Conservation (phyloP, 176 grass and related monocot species). For the Lolium multiflorum region DNA sequence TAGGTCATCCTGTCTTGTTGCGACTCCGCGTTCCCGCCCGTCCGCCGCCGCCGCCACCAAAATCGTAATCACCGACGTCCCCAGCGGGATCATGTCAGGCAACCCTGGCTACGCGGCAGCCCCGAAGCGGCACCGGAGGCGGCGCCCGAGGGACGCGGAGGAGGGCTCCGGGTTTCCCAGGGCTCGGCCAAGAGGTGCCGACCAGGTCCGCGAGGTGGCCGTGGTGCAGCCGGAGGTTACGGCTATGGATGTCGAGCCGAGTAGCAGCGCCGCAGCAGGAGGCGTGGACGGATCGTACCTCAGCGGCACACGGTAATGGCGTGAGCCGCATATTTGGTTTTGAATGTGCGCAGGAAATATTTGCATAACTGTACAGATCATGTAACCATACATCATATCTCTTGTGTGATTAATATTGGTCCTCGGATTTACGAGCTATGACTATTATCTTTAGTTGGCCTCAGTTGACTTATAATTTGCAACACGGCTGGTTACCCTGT, state of each 20-base stretch:
- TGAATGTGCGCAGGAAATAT: neutral
- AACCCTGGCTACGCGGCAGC: constrained; percentile 1
- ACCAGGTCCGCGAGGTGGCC: neutral
- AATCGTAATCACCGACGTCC: constrained; percentile 23
- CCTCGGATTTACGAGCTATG: neutral
- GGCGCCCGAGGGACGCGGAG: constrained; percentile 42
- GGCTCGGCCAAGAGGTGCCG: neutral
- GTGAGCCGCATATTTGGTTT: constrained; percentile 12
- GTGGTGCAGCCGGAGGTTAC: constrained; percentile 25
- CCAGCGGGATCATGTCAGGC: constrained; percentile 39
- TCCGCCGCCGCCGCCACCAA: constrained; percentile 8
- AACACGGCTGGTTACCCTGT: neutral
- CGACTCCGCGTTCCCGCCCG: constrained; percentile 5
- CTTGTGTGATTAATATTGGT: neutral
- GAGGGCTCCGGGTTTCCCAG: constrained; percentile 37
- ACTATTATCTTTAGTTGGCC: neutral
- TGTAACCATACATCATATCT: neutral
- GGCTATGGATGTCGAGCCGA: constrained; percentile 32
- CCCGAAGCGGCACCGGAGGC: constrained; percentile 45
- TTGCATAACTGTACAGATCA: neutral
- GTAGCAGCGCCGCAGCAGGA: neutral
- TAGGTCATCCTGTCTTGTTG: neutral
- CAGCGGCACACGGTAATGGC: constrained; percentile 74
- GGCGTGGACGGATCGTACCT: constrained; percentile 73
- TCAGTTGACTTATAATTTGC: neutral